Conservation (phyloP, 2,329 filamentous ascomycete genomes). For the Botrytis paeoniae region DNA sequence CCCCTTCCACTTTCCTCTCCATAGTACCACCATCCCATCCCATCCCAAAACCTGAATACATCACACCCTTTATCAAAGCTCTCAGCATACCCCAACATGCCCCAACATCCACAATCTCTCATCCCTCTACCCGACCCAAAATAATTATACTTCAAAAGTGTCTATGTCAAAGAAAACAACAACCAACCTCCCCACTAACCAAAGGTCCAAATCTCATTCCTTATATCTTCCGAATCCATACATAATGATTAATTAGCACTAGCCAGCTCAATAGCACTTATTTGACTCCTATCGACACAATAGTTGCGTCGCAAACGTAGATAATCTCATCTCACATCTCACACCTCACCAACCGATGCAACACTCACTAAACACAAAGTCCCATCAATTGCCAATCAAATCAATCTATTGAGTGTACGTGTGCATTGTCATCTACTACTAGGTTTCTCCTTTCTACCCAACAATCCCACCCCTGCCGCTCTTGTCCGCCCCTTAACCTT, state of each 20-base stretch:
- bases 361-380: background rate
- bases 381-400: background rate
- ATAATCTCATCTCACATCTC: background rate
- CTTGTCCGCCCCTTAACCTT: too few species aligned
- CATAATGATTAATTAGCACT: background rate
- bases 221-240: background rate
- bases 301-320: background rate
- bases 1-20: background rate
- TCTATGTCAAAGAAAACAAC: background rate
- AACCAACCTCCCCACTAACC: background rate
- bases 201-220: background rate
- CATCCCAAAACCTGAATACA: background rate
- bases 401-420: slow-evolving; percentile 3
- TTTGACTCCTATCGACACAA: background rate
- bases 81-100: background rate
- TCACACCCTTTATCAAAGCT: background rate
- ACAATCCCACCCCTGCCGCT: background rate
- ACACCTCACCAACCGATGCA: background rate
- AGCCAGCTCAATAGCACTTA: background rate
- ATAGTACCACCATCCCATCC: background rate
- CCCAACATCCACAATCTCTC: background rate
- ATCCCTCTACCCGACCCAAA: background rate
- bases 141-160: background rate
- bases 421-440: slow-evolving; percentile 1
- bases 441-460: background rate